Percentiles rank a stretch among this genome's conserved stretches.
Conservation (phyloP, 225 moss, liverwort and hornwort species). For the Bryum argenteum region DNA sequence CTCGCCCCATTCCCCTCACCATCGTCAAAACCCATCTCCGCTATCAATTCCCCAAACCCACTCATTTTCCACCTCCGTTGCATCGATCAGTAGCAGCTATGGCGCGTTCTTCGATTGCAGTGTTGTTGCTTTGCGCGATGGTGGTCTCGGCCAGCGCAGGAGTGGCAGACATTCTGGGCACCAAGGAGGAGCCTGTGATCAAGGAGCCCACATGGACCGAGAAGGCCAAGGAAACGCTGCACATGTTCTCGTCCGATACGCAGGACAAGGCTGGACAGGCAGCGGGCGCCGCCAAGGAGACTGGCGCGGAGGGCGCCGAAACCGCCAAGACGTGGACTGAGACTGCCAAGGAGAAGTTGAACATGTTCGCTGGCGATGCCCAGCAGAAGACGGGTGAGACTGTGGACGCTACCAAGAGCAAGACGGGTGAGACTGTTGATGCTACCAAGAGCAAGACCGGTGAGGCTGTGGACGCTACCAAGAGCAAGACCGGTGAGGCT, state of each 20-base stretch:
- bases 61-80: no score
- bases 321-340: slow-evolving; percentile 16
- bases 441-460: slow-evolving; percentile 29
- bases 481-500: slow-evolving; percentile 30
- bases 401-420: slow-evolving; percentile 15
- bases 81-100: slow-evolving; percentile 5
- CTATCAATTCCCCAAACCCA: not conserved
- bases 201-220: slow-evolving; percentile 33
- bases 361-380: not conserved
- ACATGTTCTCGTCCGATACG: not conserved
- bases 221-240: slow-evolving; percentile 31
- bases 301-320: not conserved
- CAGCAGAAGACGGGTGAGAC: slow-evolving; percentile 29
- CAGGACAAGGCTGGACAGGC: slow-evolving; percentile 22
- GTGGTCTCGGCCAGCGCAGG: slow-evolving; percentile 21
- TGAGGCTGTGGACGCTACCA: slow-evolving; percentile 4
- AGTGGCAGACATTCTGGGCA: not conserved
- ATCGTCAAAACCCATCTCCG: not conserved
- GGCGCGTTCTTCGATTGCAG: slow-evolving; percentile 27
- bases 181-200: not conserved
- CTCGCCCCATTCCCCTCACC: not conserved
- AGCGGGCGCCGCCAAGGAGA: slow-evolving; percentile 15
- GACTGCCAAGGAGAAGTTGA: slow-evolving; percentile 33
- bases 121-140: slow-evolving; percentile 21
- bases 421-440: slow-evolving; percentile 22